Base-by-base conservation (phyloP, 2,329 filamentous ascomycete species). In the Xylariaceae sp. region DNA sequence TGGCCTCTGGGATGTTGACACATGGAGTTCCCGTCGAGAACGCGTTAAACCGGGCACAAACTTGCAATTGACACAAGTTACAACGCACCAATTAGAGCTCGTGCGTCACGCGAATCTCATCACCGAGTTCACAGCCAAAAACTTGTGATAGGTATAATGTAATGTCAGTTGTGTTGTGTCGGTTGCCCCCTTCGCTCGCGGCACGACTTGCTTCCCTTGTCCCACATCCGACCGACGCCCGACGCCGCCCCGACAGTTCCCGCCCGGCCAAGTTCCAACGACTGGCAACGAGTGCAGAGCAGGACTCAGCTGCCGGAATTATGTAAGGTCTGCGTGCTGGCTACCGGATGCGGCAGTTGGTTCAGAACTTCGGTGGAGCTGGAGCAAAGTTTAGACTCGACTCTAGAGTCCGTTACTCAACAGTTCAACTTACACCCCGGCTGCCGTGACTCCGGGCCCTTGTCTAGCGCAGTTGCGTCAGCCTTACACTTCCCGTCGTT, bases 1-100 rank as follows among this genome's bases (percentile, higher is more conserved):
- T 5, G 39, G 12, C 32, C 29, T 32, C 32, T 39, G 41, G 52
- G 42, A 44, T 44, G 46, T 26, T 48, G 49, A 44, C 50, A 47
- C 49, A 47, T 55, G 54, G 40, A 49, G 36, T 52, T 30, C 45
- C 47, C 43, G 26, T 40, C 55, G 53, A 52, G 55, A 49, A 57
- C 55, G 52, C 55, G 46, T 46, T 49, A 52, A 50, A 22, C 49
- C 44, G 49, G 41, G 49, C 45, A 37, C 47, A 13, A 42, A 22
- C 18, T 30, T 16, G 22, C 53, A 32, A 19, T 34, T 10, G 9
- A 34, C 13, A 15, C 13, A 10, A 34, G 32, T 30, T 30, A 6
- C 41, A 47, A 37, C 41, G 18, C 37, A 22, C 53, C 53, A 56
- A 58, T 58, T 43, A 30, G 44, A 53, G 19, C 13, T 30, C 19